Evolutionary conservation across 108 stramenopile species (phyloP).

Genomic region (Craspedostauros australis): DNA sequence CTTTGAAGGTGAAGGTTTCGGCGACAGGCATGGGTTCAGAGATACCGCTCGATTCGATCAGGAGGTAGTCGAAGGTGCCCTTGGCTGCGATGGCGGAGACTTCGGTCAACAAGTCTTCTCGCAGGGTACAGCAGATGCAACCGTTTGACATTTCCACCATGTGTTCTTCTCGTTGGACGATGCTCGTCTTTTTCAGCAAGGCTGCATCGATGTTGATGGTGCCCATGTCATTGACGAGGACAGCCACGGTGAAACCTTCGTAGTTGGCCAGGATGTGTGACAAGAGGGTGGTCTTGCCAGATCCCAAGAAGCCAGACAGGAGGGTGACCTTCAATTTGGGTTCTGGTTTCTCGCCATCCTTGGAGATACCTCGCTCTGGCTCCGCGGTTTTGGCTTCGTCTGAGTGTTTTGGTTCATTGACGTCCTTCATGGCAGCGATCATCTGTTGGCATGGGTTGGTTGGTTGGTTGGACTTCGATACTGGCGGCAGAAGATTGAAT

Average conservation of each 20-base stretch:
- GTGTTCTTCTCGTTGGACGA: constrained; percentile 21
- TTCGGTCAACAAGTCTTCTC: constrained; percentile 36
- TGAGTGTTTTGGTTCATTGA: too few species aligned
- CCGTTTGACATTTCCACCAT: constrained; percentile 56
- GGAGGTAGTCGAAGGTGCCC: constrained; percentile 57
- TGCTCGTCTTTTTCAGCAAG: constrained; percentile 3
- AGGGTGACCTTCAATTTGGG: constrained; percentile 81
- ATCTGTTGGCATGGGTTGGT: too few species aligned
- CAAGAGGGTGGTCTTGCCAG: constrained; percentile 94
- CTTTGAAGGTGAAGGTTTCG: constrained; percentile 74
- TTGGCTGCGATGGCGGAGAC: constrained; percentile 32
- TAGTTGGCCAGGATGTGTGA: constrained; percentile 71
- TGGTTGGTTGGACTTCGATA: too few species aligned
- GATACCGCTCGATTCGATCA: constrained; percentile 83
- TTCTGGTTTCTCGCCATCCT: too few species aligned
- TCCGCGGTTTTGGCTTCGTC: too few species aligned
- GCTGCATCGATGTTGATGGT: constrained; percentile 37
- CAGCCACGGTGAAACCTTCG: constrained; percentile 36
- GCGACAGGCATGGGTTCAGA: constrained; percentile 84
- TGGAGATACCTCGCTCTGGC: too few species aligned
- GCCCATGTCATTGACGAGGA: constrained; percentile 82
- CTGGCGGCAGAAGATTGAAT: too few species aligned
- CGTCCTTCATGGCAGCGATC: too few species aligned
- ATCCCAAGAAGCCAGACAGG: constrained; percentile 91
- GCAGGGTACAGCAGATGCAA: constrained; percentile 72